Base-by-base conservation (phyloP, 352 stramenopile species). In the Phytophthora crassamura region DNA sequence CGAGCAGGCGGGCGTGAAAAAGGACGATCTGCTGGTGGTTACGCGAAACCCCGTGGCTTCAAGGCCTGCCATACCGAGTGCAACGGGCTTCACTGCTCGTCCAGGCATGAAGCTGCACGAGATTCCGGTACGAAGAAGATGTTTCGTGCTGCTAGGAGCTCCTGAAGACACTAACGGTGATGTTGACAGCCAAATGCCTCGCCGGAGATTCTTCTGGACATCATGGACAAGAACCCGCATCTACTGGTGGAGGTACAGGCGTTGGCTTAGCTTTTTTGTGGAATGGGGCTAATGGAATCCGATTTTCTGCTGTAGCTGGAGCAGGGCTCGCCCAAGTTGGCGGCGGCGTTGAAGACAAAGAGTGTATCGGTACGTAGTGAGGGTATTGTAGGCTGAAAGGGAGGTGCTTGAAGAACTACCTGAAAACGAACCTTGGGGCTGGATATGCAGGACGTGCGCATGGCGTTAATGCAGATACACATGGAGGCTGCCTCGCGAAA, bases 391-490 rank as follows among this genome's bases (percentile, higher is more conserved):
- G 25, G 40, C 5, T 15, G 8, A 30, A n/a, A n/a, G n/a, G n/a
- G n/a, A n/a, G n/a, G n/a, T n/a, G n/a, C n/a, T n/a, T n/a, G n/a
- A n/a, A n/a, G n/a, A n/a, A n/a, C n/a, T n/a, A n/a, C n/a, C 40
- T 46, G 40, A 46, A 9, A 16, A 30, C 38, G 14, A 45, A 32
- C 15, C 6, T 49, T 34, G 43, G 10, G 1, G 52, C 41, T 36
- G 22, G 3, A 40, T 60, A 41, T 52, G 6, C 57, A 95, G 88
- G 72, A 94, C 47, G 85, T 95, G 20, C 84, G 88, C 38, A 94
- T 94, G 84, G 82, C 75, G 2, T 57, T 96, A 11, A 74, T 96
- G 64, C 82, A 94, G 57, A 92, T 94, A 63, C 76, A 94, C 72
- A 96, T 96, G 88, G 78, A 91, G 33, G 74, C 76, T 32, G 88